Conservation (phyloP, 176 grass and related monocot species). For the Oryza glaberrima region DNA sequence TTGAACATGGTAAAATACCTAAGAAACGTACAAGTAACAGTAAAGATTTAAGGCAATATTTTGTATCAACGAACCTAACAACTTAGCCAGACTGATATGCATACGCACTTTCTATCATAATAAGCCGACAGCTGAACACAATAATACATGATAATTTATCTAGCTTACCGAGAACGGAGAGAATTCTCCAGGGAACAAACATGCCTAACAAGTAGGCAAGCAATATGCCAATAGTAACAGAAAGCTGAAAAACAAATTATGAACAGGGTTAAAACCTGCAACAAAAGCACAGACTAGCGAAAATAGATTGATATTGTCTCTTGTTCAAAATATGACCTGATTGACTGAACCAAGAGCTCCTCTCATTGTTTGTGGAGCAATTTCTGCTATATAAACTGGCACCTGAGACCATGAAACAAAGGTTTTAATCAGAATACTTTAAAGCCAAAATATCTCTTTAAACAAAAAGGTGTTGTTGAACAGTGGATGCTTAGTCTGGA, state of each 20-base stretch:
- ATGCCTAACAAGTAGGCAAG: conserved; percentile 82
- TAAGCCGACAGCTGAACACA: not conserved
- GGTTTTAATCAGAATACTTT: not conserved
- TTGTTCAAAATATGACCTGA: conserved; percentile 56
- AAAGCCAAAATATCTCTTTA: not conserved
- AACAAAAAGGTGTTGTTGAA: not conserved
- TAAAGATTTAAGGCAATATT: conserved; percentile 29
- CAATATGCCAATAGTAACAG: conserved; percentile 93
- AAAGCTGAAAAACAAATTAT: conserved; percentile 60
- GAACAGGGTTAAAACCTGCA: not conserved
- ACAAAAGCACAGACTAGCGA: not conserved
- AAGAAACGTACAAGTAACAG: conserved; percentile 32
- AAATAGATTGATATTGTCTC: conserved; percentile 2
- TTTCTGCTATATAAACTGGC: conserved; percentile 98
- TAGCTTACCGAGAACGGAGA: conserved; percentile 80
- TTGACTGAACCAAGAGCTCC: conserved; percentile 85
- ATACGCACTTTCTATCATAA: too few species aligned
- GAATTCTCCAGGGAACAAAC: conserved; percentile 97
- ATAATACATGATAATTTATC: not conserved
- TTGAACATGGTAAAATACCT: conserved; percentile 85
- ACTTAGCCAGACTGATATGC: not conserved
- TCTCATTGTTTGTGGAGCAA: conserved; percentile 89
- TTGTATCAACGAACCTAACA: not conserved
- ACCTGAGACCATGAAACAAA: conserved; percentile 56
- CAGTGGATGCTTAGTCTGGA: not conserved